These are phyloP conservation scores for Syzygium aromaticum DNA, from an alignment of 345 rosid genomes.

Conservation along the genomic window DNA sequence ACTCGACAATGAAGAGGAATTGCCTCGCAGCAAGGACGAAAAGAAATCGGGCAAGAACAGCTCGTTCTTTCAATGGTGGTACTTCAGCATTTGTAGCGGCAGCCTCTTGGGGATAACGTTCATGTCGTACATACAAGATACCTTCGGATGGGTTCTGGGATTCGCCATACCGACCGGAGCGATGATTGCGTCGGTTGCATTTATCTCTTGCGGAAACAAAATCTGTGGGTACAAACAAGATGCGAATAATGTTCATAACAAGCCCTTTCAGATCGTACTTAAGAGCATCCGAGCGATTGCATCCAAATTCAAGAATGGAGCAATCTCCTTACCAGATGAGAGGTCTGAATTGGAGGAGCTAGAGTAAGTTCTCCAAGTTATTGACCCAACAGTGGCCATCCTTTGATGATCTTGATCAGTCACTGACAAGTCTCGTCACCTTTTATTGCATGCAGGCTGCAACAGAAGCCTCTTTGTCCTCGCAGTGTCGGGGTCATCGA, in stretches of 20 bases:
- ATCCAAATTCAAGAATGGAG: conserved; percentile 13
- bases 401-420: not conserved
- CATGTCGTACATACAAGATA: conserved; percentile 86
- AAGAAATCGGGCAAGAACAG: conserved; percentile 35
- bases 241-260: not conserved
- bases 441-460: conserved; percentile 40
- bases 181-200: conserved; percentile 42
- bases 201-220: conserved; percentile 53
- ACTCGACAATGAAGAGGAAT: conserved; percentile 35
- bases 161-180: conserved; percentile 74
- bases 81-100: conserved; percentile 79
- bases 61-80: conserved; percentile 87
- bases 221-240: conserved; percentile 34
- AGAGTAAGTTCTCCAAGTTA: conserved; percentile 48
- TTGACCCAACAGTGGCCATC: not conserved
- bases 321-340: conserved; percentile 25
- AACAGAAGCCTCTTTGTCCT: conserved; percentile 68
- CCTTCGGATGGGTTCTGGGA: conserved; percentile 85
- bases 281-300: conserved; percentile 25
- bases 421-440: not conserved
- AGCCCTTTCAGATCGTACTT: conserved; percentile 15
- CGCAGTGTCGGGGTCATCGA: conserved; percentile 1
- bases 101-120: conserved; percentile 81
- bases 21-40: conserved; percentile 26
- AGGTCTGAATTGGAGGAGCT: conserved; percentile 44